Base-by-base conservation (phyloP, 2,329 filamentous ascomycete genomes). In the Talaromyces marneffei region DNA sequence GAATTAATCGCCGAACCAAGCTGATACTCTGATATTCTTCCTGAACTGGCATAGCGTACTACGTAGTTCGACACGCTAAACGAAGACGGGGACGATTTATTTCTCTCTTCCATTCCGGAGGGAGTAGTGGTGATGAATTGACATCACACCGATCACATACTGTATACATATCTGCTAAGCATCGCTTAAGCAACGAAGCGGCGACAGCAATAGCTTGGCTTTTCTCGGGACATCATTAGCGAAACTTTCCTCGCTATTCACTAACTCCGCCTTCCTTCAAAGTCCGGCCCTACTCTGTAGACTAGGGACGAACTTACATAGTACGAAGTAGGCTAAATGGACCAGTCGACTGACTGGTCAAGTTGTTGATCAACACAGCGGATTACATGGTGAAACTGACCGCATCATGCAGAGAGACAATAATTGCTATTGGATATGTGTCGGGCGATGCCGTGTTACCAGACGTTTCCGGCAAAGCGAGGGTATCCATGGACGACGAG, bases 1-100 rank as follows among this genome's bases (percentile, higher is more conserved):
- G 27, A 33, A 52, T 33, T 35, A 52, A 52, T 52, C 29, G 16
- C 48, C 48, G 48, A 50, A 18, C 27, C 46, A 33, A 20, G n/a
- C 18, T 50, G 46, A 52, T 52, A 23, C 29, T 52, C 48, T 52
- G 48, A 35, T 52, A n/a, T 23, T 52, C 29, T 52, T 20, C 48
- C 48, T 33, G 27, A 33, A 20, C 4, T 9, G 48, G 48, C 23
- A 33, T 35, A 52, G 48, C 27, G 29, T 31, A 48, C 23, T 14
- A 14, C 10, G 23, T 48, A 48, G 44, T 48, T n/a, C 12, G 44
- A 29, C 23, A 12, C 18, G n/a, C 53, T 44, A 42, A 23, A 56
- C 37, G 53, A 44, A 56, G 53, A 42, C 53, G 53, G 52, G n/a
- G 53, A 18, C 40, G 31, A 55, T 55, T 40, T n/a, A n/a, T n/a